Conservation (phyloP, 2,329 filamentous ascomycete genomes). For the Aspergillus flavus region DNA sequence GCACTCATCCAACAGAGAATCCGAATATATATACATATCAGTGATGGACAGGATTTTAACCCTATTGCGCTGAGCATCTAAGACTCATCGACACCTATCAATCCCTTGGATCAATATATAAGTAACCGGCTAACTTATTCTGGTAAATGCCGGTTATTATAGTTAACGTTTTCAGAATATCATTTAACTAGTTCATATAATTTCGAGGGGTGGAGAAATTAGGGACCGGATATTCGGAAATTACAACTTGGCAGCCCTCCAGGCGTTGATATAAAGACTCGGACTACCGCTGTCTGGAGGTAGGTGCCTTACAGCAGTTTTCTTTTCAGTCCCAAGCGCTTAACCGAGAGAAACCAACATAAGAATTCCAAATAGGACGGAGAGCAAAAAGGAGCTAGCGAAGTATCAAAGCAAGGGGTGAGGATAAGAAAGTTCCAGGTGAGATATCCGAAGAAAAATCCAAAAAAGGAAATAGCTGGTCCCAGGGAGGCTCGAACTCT, state of each 20-base stretch:
- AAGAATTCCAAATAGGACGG: background rate
- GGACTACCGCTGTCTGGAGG: background rate
- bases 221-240: constrained; percentile 4
- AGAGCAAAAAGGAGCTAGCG: no score
- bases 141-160: background rate
- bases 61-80: background rate
- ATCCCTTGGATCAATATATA: background rate
- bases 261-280: background rate
- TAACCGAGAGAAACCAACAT: background rate
- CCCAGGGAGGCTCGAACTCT: constrained; percentile 6
- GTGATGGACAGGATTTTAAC: background rate
- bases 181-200: background rate
- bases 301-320: background rate
- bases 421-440: background rate
- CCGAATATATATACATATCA: background rate
- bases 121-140: background rate
- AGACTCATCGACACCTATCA: background rate
- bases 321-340: background rate
- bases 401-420: background rate
- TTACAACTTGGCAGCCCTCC: constrained; percentile 8
- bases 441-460: background rate
- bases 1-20: background rate
- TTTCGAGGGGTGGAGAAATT: background rate
- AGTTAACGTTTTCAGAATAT: background rate
- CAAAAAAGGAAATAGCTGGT: background rate